Conservation (phyloP, 257 asterid genomes). For the Hygrophila difformis region DNA sequence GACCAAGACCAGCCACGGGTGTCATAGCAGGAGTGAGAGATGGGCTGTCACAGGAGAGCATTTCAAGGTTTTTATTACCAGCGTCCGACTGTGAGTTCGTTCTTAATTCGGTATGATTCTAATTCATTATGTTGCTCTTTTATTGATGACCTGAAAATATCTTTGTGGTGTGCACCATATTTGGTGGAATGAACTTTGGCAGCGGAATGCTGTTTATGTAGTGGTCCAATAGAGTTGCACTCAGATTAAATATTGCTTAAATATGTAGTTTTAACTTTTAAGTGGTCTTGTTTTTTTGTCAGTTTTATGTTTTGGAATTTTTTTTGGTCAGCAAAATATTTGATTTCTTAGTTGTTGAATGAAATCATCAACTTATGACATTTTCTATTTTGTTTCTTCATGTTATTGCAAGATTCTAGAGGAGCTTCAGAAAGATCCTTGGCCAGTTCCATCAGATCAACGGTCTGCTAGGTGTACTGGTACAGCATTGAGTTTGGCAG, state of each 20-base stretch:
- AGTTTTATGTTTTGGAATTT: not conserved
- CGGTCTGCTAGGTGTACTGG: slow-evolving; percentile 93
- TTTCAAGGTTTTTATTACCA: slow-evolving; percentile 87
- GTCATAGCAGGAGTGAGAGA: slow-evolving; percentile 92
- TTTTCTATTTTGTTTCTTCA: slow-evolving; percentile 14
- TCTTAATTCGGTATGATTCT: slow-evolving; percentile 66
- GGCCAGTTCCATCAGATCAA: slow-evolving; percentile 90
- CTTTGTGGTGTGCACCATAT: slow-evolving; percentile 3
- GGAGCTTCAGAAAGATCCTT: slow-evolving; percentile 97
- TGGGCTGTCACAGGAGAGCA: slow-evolving; percentile 86
- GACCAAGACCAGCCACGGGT: slow-evolving; percentile 73
- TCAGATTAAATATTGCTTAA: not conserved
- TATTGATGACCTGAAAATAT: not conserved
- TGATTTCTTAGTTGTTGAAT: slow-evolving; percentile 13
- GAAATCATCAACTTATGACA: slow-evolving; percentile 14
- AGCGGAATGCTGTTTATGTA: slow-evolving; percentile 4
- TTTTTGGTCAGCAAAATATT: not conserved
- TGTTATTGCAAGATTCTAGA: slow-evolving; percentile 61
- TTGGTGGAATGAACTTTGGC: slow-evolving; percentile 8
- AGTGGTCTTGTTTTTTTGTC: not conserved
- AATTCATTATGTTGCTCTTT: slow-evolving; percentile 15
- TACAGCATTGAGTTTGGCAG: slow-evolving; percentile 85
- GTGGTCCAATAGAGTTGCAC: slow-evolving; percentile 5
- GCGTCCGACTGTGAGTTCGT: slow-evolving; percentile 97
- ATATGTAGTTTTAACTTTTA: not conserved